Base-by-base conservation (phyloP, 164 flowering plant genomes). In the Vitis amurensis region DNA sequence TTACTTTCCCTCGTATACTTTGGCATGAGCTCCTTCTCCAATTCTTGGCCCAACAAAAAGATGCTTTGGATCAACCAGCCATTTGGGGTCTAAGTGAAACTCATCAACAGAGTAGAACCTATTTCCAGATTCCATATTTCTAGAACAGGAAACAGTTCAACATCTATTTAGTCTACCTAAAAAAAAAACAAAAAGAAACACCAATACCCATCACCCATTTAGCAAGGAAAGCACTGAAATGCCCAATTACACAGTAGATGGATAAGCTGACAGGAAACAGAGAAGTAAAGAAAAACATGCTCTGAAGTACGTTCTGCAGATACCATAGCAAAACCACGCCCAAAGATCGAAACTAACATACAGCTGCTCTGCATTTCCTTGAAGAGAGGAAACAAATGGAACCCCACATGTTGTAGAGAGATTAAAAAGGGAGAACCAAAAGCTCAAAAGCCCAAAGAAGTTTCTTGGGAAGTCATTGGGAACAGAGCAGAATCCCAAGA, bases 21-120 rank as follows among this genome's bases (percentile, higher is more conserved):
- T 91, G 71, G 92, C 94, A 84, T 91, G 94, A 78, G 94, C 97
- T 51, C 97, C 94, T 64, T 91, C 94, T 61, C 94, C 92, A 78
- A 91, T 86, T 68, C 82, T 88, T 1, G 97, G 92, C 7, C 97
- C 94, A 63, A 91, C 97, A 77, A 91, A 88, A 3, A 91, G 85
- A 63, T 75, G 87, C 68, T 88, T 84, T 0, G 97, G 92, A 82
- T 91, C 94, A 69, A 91, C 68, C 70, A 89, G 71, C 92, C 87
- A 91, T 69, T 88, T 89, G n/a, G 86, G 70, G 59, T 91, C 92
- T 78, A 85, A 75, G 37, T 65, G 68, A 59, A 85, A 79, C 76
- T 83, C 84, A 62, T 79, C 80, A 48, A 47, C 61, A 30, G 84
- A 77, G 78, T 74, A 83, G 63, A 78, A 81, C 53, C 78, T 78